These are phyloP conservation scores for Excoecaria agallocha DNA, from an alignment of 345 rosid genomes.

Conservation along the genomic window DNA sequence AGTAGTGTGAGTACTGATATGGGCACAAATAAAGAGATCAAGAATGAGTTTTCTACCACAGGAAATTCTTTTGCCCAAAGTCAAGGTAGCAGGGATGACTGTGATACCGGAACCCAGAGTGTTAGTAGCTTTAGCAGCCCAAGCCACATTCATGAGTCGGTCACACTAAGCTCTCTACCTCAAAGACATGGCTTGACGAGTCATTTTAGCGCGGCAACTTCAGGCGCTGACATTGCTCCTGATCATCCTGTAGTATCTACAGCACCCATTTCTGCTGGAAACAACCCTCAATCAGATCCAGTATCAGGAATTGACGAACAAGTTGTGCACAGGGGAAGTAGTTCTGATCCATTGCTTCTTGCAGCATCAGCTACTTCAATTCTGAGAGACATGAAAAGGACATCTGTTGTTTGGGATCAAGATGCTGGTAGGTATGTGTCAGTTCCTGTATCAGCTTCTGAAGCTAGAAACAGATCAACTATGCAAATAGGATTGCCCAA, in stretches of 20 bases:
- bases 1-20: slow-evolving; percentile 82
- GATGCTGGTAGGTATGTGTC: slow-evolving; percentile 94
- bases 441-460: slow-evolving; percentile 68
- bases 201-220: slow-evolving; percentile 33
- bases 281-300: slow-evolving; percentile 27
- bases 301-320: slow-evolving; percentile 54
- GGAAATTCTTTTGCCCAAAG: slow-evolving; percentile 75
- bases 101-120: slow-evolving; percentile 78
- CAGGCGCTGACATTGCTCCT: slow-evolving; percentile 39
- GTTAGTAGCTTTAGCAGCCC: slow-evolving; percentile 94
- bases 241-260: slow-evolving; percentile 44
- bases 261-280: slow-evolving; percentile 35
- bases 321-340: slow-evolving; percentile 53
- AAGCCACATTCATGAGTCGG: slow-evolving; percentile 70
- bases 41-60: slow-evolving; percentile 51
- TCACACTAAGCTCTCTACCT: slow-evolving; percentile 83
- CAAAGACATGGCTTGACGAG: slow-evolving; percentile 52
- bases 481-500: slow-evolving; percentile 39
- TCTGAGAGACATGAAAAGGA: slow-evolving; percentile 80
- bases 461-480: slow-evolving; percentile 52
- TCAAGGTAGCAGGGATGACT: slow-evolving; percentile 88
- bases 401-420: slow-evolving; percentile 92
- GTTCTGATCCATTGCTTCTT: slow-evolving; percentile 54
- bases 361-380: slow-evolving; percentile 76
- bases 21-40: slow-evolving; percentile 56